Evolutionary conservation across 2,329 filamentous ascomycete species (phyloP).

Genomic region (Aspergillus floridensis): DNA sequence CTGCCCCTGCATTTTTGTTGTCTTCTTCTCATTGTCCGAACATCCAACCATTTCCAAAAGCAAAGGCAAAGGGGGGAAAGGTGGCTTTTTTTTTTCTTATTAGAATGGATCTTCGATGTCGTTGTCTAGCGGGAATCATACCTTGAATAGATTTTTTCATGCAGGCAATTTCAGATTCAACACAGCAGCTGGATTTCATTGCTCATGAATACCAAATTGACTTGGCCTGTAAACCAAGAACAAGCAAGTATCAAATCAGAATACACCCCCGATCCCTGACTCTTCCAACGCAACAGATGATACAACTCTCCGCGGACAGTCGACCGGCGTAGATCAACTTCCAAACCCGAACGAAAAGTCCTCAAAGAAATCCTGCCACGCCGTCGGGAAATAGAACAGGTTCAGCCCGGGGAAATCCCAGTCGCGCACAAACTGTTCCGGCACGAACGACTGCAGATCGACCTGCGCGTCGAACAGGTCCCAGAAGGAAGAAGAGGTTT

Average conservation of each 20-base stretch:
- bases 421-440: slow-evolving; percentile 56
- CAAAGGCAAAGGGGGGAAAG: not conserved
- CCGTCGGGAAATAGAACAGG: slow-evolving; percentile 49
- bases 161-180: too few relatives aligned
- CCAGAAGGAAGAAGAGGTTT: slow-evolving; percentile 28
- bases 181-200: too few relatives aligned
- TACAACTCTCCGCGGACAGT: too few relatives aligned
- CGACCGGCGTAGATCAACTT: not conserved
- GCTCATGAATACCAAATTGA: too few relatives aligned
- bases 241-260: too few relatives aligned
- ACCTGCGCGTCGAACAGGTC: slow-evolving; percentile 40
- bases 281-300: too few relatives aligned
- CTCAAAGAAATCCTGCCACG: slow-evolving; percentile 50
- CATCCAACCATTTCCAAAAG: not conserved
- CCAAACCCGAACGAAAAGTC: slow-evolving; percentile 39
- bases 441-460: slow-evolving; percentile 54
- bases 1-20: not conserved
- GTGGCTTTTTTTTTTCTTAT: not conserved
- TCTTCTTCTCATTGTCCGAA: not conserved
- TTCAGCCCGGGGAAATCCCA: slow-evolving; percentile 58
- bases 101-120: not conserved
- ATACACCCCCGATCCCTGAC: too few relatives aligned
- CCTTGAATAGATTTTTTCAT: too few relatives aligned
- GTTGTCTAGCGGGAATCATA: too few relatives aligned
- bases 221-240: too few relatives aligned